phyloP scores from a whole-genome alignment of 805 yeast genomes.

The Ascoidea asiatica region DNA sequence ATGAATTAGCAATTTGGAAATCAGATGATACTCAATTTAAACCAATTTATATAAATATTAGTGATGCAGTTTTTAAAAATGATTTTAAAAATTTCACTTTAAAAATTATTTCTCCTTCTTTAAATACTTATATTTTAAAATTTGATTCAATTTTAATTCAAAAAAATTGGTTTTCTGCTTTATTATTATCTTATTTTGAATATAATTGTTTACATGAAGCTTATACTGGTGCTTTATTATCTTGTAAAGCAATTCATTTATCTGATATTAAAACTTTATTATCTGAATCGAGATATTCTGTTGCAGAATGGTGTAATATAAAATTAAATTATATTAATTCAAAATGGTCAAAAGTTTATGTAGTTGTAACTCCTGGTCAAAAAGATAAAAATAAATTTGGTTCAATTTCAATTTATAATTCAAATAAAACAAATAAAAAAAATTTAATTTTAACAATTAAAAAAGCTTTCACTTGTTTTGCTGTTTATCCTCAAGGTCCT shows the following conservation, averaged over 20 bases:
- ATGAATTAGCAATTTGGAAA: conserved; percentile 37
- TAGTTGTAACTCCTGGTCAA: conserved; percentile 34
- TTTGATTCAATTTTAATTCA: conserved; percentile 9
- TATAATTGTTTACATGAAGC: conserved; percentile 42
- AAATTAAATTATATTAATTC: conserved; percentile 43
- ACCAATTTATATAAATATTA: conserved; percentile 38
- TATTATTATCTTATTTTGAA: conserved; percentile 44
- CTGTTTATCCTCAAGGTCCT: conserved; percentile 47
- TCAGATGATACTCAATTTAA: conserved; percentile 22
- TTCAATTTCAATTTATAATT: conserved; percentile 37
- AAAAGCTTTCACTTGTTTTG: conserved; percentile 29
- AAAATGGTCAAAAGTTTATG: conserved; percentile 44
- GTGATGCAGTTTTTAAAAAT: conserved; percentile 23
- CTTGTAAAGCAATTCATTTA: conserved; percentile 41
- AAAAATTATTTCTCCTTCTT: conserved; percentile 8
- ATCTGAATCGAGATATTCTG: conserved; percentile 30
- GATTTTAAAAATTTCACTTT: conserved; percentile 3
- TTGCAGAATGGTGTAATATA: conserved; percentile 50
- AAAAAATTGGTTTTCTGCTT: conserved; percentile 30
- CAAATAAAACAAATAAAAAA: conserved; percentile 34
- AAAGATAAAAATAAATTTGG: conserved; percentile 25
- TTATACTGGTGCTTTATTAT: conserved; percentile 50
- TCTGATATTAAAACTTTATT: conserved; percentile 47
- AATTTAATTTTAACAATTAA: conserved; percentile 36
- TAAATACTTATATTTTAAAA: conserved; percentile 12